Evolutionary conservation across 352 stramenopile species (phyloP).

Genomic region (Pythium utonaiense): DNA sequence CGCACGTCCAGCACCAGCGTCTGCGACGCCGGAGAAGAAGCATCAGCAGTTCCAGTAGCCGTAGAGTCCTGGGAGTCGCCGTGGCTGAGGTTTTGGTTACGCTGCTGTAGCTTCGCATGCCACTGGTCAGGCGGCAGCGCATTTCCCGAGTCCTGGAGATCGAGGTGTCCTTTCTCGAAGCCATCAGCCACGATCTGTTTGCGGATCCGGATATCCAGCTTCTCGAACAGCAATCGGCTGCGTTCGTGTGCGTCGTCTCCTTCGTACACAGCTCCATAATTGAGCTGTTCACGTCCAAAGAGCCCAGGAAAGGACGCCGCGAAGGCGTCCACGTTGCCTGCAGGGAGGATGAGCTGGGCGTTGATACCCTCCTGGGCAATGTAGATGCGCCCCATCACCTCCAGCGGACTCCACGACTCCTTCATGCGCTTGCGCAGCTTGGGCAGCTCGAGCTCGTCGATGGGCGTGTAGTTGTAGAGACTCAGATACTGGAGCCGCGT

Average conservation of each 20-base stretch:
- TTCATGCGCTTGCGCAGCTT: constrained; percentile 32
- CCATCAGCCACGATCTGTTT: constrained; percentile 91
- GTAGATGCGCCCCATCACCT: constrained; percentile 82
- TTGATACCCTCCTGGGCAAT: constrained; percentile 93
- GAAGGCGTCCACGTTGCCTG: constrained; percentile 68
- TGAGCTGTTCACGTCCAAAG: constrained; percentile 36
- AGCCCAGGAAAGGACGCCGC: constrained; percentile 50
- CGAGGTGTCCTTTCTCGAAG: constrained; percentile 29
- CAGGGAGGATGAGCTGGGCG: constrained; percentile 92
- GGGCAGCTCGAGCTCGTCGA: constrained; percentile 30
- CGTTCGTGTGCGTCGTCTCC: constrained; percentile 20
- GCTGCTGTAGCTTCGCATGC: constrained; percentile 34
- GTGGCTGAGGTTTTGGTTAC: constrained; percentile 18
- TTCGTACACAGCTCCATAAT: constrained; percentile 50
- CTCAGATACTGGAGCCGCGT: constrained; percentile 35
- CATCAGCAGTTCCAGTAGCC: no score
- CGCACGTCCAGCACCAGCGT: constrained; percentile 43
- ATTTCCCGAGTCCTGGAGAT: constrained; percentile 26
- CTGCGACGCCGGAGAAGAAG: not conserved
- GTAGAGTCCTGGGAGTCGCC: constrained; percentile 11
- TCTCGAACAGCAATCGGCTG: constrained; percentile 48
- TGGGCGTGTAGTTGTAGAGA: constrained; percentile 43
- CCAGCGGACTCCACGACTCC: constrained; percentile 40
- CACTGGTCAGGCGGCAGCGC: constrained; percentile 27
- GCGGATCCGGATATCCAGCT: constrained; percentile 88